A percentile compares a stretch with the other conserved stretches of the same genome.
phyloP scores from a whole-genome alignment of 495 filamentous ascomycete species.

The Penicillium samsonianum region DNA sequence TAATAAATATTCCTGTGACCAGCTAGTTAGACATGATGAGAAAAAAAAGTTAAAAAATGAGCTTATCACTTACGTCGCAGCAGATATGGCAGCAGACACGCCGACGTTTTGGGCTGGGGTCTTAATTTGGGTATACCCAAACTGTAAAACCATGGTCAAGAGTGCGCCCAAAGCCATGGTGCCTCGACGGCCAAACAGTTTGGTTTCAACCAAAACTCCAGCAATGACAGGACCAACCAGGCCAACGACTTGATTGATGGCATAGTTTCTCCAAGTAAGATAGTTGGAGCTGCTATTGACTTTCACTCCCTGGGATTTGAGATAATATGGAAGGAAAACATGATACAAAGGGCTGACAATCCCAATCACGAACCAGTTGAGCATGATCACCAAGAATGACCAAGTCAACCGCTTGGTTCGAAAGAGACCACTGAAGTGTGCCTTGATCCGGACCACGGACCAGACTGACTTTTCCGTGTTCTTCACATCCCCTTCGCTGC shows the following conservation, averaged over 20 bases:
- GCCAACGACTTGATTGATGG: conserved; percentile 54
- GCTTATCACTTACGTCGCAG: conserved; percentile 45
- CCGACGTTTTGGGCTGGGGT: conserved; percentile 26
- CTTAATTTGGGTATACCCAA: conserved; percentile 49
- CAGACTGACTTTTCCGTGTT: conserved; percentile 36
- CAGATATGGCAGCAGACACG: neutral
- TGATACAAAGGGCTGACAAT: conserved; percentile 56
- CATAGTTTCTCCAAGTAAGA: conserved; percentile 56
- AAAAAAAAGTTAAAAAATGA: conserved; percentile 52
- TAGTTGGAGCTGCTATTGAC: conserved; percentile 28
- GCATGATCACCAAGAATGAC: conserved; percentile 34
- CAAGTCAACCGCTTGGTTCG: conserved; percentile 12
- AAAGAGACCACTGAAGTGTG: conserved; percentile 33
- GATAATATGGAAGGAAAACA: conserved; percentile 54
- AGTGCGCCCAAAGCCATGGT: conserved; percentile 52
- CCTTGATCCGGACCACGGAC: conserved; percentile 31
- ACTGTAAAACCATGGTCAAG: conserved; percentile 54
- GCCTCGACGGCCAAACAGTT: conserved; percentile 55
- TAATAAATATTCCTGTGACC: conserved; percentile 21
- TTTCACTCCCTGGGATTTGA: conserved; percentile 22
- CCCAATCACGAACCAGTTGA: conserved; percentile 51
- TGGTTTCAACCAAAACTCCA: conserved; percentile 48
- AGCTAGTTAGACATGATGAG: conserved; percentile 38
- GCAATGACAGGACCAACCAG: conserved; percentile 55
- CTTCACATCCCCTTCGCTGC: conserved; percentile 27